Conservation (phyloP, 1,284 basidiomycete genomes). For the Cryptococcus sp. region DNA sequence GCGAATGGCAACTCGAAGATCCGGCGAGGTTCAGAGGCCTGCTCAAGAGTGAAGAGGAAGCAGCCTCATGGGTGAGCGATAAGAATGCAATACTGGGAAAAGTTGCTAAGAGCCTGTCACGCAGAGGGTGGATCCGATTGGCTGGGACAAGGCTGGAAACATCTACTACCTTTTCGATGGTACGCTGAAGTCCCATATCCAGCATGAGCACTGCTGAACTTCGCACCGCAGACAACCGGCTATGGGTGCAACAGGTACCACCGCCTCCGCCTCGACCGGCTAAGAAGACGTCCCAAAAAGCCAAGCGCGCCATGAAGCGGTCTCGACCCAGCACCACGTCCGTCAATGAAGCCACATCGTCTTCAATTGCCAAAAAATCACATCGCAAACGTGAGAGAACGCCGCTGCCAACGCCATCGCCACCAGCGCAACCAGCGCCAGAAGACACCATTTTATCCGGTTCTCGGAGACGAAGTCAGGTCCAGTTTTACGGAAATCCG, state of each 20-base stretch:
- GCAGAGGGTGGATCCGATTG: conserved; percentile 58
- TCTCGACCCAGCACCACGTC: conserved; percentile 7
- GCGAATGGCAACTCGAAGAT: conserved; percentile 60
- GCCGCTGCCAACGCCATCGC: conserved; percentile 14
- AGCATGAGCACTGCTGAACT: background rate
- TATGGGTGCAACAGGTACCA: conserved; percentile 58
- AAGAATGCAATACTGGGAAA: background rate
- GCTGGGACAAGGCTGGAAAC: conserved; percentile 58
- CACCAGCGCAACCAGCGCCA: conserved; percentile 15
- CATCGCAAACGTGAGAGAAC: conserved; percentile 24
- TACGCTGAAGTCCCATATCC: conserved; percentile 21
- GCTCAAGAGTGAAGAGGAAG: conserved; percentile 56
- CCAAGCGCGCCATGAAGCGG: conserved; percentile 34
- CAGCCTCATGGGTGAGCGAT: conserved; percentile 54
- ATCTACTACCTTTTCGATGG: conserved; percentile 60
- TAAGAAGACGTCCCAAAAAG: conserved; percentile 43
- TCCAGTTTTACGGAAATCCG: conserved; percentile 45
- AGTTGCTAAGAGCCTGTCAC: background rate
- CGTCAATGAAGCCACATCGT: background rate
- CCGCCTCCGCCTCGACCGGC: conserved; percentile 38
- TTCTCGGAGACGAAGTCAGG: conserved; percentile 35
- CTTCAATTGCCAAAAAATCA: conserved; percentile 24
- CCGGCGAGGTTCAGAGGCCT: conserved; percentile 57
- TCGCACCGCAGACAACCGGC: conserved; percentile 55
- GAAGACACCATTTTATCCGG: conserved; percentile 27